Percentiles rank a stretch among this genome's conserved stretches.
These are phyloP conservation scores for Lichtheimia corymbifera DNA, from an alignment of 371 early-diverging fungal species.

Conservation along the genomic window DNA sequence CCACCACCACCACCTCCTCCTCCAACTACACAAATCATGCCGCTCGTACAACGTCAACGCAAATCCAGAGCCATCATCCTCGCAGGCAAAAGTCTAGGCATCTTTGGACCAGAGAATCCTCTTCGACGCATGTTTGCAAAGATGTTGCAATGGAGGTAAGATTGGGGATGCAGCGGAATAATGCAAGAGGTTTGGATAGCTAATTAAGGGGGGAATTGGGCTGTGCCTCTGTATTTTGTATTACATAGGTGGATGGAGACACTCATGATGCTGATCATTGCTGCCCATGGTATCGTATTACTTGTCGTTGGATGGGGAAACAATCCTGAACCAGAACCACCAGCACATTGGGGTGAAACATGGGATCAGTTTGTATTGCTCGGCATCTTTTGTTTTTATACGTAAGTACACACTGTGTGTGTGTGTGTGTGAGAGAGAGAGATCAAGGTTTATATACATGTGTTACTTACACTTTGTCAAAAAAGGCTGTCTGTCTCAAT, in stretches of 20 bases:
- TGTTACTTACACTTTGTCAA: too few relatives aligned
- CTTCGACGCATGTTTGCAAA: constrained; percentile 25
- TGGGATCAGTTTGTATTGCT: constrained; percentile 62
- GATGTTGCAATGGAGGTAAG: constrained; percentile 37
- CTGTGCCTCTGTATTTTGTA: too few relatives aligned
- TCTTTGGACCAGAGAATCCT: constrained; percentile 30
- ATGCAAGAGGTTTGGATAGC: too few relatives aligned
- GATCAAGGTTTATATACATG: too few relatives aligned
- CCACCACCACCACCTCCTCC: too few relatives aligned
- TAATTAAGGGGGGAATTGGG: too few relatives aligned
- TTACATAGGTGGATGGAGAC: constrained; percentile 58
- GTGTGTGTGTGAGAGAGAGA: background rate
- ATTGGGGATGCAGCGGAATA: too few relatives aligned
- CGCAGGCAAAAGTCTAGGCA: constrained; percentile 28
- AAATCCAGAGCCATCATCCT: constrained; percentile 12
- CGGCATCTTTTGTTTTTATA: constrained; percentile 56
- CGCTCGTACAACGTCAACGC: too few relatives aligned
- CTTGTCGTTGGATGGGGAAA: constrained; percentile 48
- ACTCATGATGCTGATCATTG: constrained; percentile 51
- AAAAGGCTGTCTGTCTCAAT: constrained; percentile 7
- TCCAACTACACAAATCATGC: too few relatives aligned
- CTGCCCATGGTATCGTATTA: constrained; percentile 48
- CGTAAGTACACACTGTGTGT: constrained; percentile 53
- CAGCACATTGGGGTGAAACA: constrained; percentile 46
- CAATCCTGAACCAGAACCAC: constrained; percentile 29